Base-by-base conservation (phyloP, 2,329 filamentous ascomycete species). In the Hypoxylon sp. region DNA sequence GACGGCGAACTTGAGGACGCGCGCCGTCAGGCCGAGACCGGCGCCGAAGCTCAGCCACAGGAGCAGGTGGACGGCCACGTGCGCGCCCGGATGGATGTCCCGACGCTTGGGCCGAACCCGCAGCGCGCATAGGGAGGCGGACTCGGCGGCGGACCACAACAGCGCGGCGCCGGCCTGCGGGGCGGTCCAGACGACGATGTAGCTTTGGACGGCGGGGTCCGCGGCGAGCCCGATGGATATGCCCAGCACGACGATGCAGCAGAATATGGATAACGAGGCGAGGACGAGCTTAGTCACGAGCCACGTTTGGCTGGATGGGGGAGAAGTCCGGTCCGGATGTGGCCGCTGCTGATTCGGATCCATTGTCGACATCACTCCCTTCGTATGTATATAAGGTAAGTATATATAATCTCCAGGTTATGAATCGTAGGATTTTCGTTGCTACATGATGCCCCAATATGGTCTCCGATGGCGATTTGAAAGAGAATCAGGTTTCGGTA, bases 81-180 rank as follows among this genome's bases (percentile, higher is more conserved):
- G 65, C 15, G 73, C 74, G 28, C 74, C 74, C 1, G 74, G 74
- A 41, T 75, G 73, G 50, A 75, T 76, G 15, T 68, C 67, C 6
- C 68, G 65, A 24, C 62, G 58, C 8, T 43, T 17, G 19, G 44
- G 32, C 37, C 49, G 43, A 7, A 32, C 30, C n/a, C 22, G 19
- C 30, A 64, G 60, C 17, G 59, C 53, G 41, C 62, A 68, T 17
- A 67, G 44, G 7, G 71, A 66, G 62, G 65, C 62, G 37, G 72
- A 61, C 44, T 72, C 70, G 13, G 68, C 60, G 20, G 58, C 59
- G 34, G 59, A 61, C 72, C 71, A 73, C 22, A 65, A 32, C 26
- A 73, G 20, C 19, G 68, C 66, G 13, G 62, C 62, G n/a, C 58
- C 68, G 26, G 69, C 70, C 22, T 72, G 68, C 5, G 71, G 71